These are phyloP conservation scores for Rostrohypoxylon terebratum DNA, from an alignment of 495 filamentous ascomycete species.

Conservation along the genomic window DNA sequence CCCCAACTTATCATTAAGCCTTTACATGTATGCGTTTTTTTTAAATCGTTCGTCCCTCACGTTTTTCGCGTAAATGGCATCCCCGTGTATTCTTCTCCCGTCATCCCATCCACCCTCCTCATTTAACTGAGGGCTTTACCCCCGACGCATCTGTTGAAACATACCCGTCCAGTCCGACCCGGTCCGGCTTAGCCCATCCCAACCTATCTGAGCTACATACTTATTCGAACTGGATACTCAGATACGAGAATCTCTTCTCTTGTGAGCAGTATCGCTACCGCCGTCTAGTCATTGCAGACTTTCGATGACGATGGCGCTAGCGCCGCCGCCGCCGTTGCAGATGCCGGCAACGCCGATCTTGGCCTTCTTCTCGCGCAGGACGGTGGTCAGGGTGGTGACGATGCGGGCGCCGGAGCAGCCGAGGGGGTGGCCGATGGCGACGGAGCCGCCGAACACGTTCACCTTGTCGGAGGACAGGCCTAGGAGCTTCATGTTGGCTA, in stretches of 20 bases:
- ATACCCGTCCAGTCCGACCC: background rate
- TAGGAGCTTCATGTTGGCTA: constrained; percentile 95
- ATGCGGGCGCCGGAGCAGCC: constrained; percentile 95
- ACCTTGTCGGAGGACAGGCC: constrained; percentile 84
- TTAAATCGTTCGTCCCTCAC: background rate
- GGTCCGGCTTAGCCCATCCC: background rate
- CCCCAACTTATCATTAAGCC: background rate
- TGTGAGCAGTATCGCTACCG: background rate
- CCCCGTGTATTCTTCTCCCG: background rate
- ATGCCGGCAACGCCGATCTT: constrained; percentile 96
- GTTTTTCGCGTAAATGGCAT: constrained; percentile 2
- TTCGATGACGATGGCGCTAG: constrained; percentile 91
- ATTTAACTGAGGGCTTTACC: background rate
- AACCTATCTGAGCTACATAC: background rate
- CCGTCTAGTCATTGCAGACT: constrained; percentile 60
- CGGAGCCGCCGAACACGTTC: constrained; percentile 94
- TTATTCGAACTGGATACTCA: too few relatives aligned
- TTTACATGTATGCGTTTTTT: background rate
- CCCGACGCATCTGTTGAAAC: constrained; percentile 14
- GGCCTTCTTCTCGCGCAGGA: constrained; percentile 86
- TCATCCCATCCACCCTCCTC: background rate
- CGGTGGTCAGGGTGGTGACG: constrained; percentile 87
- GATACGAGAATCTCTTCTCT: constrained; percentile 35
- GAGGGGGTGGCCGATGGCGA: constrained; percentile 94
- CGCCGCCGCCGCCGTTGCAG: constrained; percentile 97